Base-by-base conservation (phyloP, 2,329 filamentous ascomycete genomes). In the Dothideomycetes sp. region DNA sequence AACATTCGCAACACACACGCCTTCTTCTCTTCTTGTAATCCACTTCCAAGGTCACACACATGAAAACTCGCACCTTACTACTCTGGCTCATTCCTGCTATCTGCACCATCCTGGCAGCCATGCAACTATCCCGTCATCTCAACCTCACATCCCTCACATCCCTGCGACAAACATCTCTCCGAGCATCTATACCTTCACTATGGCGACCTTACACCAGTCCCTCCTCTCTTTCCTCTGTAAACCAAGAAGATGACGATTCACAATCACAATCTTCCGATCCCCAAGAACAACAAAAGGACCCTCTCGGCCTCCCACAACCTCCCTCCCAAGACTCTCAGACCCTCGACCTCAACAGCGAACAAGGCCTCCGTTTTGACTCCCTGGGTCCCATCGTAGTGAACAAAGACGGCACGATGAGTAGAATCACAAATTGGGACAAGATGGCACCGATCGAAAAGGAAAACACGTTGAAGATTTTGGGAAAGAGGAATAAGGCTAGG, bases 381-480 rank as follows among this genome's bases (percentile, higher is more conserved):
- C 64, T 87, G 17, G 82, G 83, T 0, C 83, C 83, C 2, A 67
- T 87, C 51, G 81, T 88, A 1, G 77, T 87, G 41, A 82, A 85
- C 57, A 65, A 68, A 46, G 80, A 88, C 58, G 83, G 83, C 15
- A 78, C 78, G 7, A 59, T 86, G 50, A 78, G 77, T 43, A 71
- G 82, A 23, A 82, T 88, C 51, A 63, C 70, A 24, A 87, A 88
- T 58, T 88, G 82, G 82, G 67, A 64, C 7, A 65, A 78, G 48
- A 85, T 87, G 82, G 72, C 73, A 2, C 74, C 76, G 18, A 68
- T 76, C 5, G 82, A 87, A 67, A 70, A 67, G 56, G 62, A 73
- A 55, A 82, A 77, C 53, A 84, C 82, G 25, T 49, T 86, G 55
- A 68, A 77, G 32, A 63, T 85, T 33, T 54, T 88, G 50, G 74